Percentiles rank a stretch among this genome's conserved stretches.
Evolutionary conservation across 495 filamentous ascomycete genomes (phyloP).

Genomic region (Rhizodiscina lignyota): DNA sequence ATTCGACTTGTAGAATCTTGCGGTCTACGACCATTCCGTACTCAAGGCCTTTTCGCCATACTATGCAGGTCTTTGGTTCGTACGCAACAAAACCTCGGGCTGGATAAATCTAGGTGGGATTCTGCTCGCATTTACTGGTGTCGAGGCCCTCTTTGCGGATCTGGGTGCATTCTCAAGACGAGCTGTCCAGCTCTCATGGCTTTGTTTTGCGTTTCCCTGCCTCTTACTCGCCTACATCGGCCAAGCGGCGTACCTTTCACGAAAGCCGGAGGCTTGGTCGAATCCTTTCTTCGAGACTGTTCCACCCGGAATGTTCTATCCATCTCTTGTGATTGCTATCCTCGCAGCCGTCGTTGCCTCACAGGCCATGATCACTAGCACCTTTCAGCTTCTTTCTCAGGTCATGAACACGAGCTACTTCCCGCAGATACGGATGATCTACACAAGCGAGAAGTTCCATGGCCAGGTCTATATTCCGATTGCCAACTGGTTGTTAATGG

Average conservation of each 20-base stretch:
- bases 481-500: conserved; percentile 58
- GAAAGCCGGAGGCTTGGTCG: conserved; percentile 39
- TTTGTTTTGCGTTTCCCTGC: conserved; percentile 48
- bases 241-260: conserved; percentile 55
- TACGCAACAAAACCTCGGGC: conserved; percentile 40
- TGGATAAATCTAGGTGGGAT: conserved; percentile 56
- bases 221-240: conserved; percentile 56
- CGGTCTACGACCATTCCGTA: conserved; percentile 43
- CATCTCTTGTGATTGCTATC: conserved; percentile 46
- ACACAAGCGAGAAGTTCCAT: conserved; percentile 48
- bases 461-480: conserved; percentile 57
- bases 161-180: conserved; percentile 46
- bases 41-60: conserved; percentile 54
- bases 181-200: conserved; percentile 50
- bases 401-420: conserved; percentile 62
- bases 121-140: conserved; percentile 54
- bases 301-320: conserved; percentile 49
- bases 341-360: conserved; percentile 59
- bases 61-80: conserved; percentile 43
- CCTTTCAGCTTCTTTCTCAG: conserved; percentile 54
- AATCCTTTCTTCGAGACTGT: conserved; percentile 59
- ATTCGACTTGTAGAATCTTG: conserved; percentile 30
- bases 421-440: conserved; percentile 51
- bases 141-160: conserved; percentile 62
- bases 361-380: conserved; percentile 62